These are phyloP conservation scores for Pterocarpus santalinus DNA, from an alignment of 306 rosid genomes.

Conservation along the genomic window DNA sequence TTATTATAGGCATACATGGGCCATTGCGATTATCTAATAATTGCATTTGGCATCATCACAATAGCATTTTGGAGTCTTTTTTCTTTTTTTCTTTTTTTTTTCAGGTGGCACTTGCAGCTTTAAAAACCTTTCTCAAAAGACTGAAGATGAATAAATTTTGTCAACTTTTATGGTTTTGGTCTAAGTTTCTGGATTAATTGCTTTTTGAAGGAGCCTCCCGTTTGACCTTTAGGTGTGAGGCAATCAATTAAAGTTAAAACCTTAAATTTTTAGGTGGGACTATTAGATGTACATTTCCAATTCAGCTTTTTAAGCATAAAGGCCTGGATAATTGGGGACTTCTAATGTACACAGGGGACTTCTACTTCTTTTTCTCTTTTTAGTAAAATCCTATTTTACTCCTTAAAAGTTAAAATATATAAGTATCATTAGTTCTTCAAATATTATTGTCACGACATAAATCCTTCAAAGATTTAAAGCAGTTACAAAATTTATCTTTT, in stretches of 20 bases:
- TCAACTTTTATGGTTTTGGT: slow-evolving; percentile 17
- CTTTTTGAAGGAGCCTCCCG: slow-evolving; percentile 21
- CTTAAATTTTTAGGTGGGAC: slow-evolving; percentile 29
- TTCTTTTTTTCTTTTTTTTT: background rate
- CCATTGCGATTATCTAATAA: slow-evolving; percentile 49
- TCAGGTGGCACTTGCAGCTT: slow-evolving; percentile 42
- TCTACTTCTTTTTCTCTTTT: background rate
- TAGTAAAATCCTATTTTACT: no score
- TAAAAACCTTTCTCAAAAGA: slow-evolving; percentile 20
- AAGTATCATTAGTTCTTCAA: no score
- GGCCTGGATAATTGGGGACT: no score
- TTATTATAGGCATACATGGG: slow-evolving; percentile 27
- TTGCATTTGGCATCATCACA: slow-evolving; percentile 45
- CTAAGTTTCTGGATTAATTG: background rate
- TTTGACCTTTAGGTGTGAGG: slow-evolving; percentile 32
- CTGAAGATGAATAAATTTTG: slow-evolving; percentile 13
- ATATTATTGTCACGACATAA: no score
- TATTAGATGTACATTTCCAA: slow-evolving; percentile 5
- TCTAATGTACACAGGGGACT: slow-evolving; percentile 22
- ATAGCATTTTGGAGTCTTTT: slow-evolving; percentile 28
- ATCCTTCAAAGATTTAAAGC: no score
- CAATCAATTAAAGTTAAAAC: slow-evolving; percentile 25
- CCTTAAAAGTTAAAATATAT: no score
- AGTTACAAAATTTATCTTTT: no score
- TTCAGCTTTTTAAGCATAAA: background rate